phyloP scores from a whole-genome alignment of 2,329 filamentous ascomycete genomes.

The Neophaeococcomyces aloes region DNA sequence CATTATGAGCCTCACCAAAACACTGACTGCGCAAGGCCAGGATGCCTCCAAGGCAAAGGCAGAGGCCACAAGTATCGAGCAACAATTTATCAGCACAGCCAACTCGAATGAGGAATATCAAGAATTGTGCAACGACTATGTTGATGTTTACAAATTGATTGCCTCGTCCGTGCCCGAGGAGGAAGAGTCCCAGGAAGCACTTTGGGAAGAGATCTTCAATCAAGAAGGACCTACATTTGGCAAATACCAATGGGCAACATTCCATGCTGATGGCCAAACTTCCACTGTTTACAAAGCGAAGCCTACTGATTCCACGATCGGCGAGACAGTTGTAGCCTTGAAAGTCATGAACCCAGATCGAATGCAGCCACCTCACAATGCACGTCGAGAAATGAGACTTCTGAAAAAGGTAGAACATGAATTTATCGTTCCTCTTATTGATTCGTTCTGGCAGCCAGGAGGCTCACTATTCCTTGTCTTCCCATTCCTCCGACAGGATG shows the following conservation, averaged over 20 bases:
- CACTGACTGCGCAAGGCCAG: constrained; percentile 36
- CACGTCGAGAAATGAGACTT: constrained; percentile 66
- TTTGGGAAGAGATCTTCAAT: constrained; percentile 22
- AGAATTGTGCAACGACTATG: constrained; percentile 30
- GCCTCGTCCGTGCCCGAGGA: constrained; percentile 22
- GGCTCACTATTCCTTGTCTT: constrained; percentile 70
- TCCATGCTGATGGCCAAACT: constrained; percentile 59
- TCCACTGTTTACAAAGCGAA: constrained; percentile 69
- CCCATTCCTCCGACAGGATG: constrained; percentile 66
- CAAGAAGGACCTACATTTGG: constrained; percentile 38
- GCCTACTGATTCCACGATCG: constrained; percentile 24
- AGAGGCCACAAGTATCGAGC: constrained; percentile 57
- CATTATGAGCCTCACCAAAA: constrained; percentile 48
- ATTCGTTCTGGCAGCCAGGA: constrained; percentile 58
- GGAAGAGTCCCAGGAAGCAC: constrained; percentile 13
- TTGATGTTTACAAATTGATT: constrained; percentile 25
- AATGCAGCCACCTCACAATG: constrained; percentile 71
- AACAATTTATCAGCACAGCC: constrained; percentile 50
- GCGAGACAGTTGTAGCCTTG: constrained; percentile 51
- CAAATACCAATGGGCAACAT: constrained; percentile 45
- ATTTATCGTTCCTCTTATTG: constrained; percentile 56
- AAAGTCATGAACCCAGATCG: constrained; percentile 73
- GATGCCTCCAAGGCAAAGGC: constrained; percentile 36
- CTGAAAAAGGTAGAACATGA: constrained; percentile 42
- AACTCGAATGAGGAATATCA: constrained; percentile 49